These are phyloP conservation scores for Dendrobium officinale DNA, from an alignment of 106 monocot species.

Conservation along the genomic window DNA sequence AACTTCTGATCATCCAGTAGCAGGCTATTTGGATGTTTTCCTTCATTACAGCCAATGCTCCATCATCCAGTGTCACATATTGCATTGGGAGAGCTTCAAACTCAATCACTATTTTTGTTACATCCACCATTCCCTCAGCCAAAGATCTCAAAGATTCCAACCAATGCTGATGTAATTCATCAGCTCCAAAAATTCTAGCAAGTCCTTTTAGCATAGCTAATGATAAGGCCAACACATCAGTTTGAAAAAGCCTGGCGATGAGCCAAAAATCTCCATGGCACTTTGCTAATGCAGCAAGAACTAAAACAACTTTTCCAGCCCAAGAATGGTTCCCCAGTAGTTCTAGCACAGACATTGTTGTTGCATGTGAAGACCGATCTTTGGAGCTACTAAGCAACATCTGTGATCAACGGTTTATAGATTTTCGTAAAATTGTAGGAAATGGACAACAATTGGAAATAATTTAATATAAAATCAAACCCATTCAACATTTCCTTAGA, in stretches of 20 bases:
- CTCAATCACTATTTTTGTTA: conserved; percentile 23
- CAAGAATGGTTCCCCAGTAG: too few species aligned
- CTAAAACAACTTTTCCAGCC: too few species aligned
- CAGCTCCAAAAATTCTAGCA: not conserved
- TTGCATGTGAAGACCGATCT: too few species aligned
- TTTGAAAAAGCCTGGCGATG: conserved; percentile 5
- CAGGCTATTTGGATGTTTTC: too few species aligned
- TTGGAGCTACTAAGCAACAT: not conserved
- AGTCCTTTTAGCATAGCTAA: conserved; percentile 6
- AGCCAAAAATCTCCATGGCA: conserved; percentile 10
- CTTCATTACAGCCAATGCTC: too few species aligned
- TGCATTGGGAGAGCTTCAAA: conserved; percentile 24
- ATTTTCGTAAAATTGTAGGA: not conserved
- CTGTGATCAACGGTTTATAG: not conserved
- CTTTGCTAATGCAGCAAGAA: too few species aligned
- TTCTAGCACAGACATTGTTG: too few species aligned
- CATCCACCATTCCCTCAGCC: conserved; percentile 14
- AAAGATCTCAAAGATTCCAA: conserved; percentile 11
- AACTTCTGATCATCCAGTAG: too few species aligned
- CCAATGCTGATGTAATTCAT: not conserved
- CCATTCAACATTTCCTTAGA: not conserved
- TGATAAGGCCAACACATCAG: conserved; percentile 26
- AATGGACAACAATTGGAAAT: not conserved
- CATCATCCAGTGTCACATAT: not conserved
- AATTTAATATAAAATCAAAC: not conserved